Conservation (phyloP, 148 eudicot species). For the Silene latifolia region DNA sequence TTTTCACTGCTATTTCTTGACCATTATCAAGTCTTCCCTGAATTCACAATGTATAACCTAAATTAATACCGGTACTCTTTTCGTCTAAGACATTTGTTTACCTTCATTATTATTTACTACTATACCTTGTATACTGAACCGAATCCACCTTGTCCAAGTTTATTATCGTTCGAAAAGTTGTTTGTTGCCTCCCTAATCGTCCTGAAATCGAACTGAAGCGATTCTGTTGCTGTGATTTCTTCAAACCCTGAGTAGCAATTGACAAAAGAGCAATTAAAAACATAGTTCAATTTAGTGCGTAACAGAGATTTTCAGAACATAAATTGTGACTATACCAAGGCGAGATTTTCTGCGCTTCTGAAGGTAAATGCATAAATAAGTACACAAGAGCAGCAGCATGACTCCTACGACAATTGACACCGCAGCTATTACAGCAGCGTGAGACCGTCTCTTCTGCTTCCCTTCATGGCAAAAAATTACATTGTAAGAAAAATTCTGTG, state of each 20-base stretch:
- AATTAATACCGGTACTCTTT: not conserved
- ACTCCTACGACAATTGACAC: not conserved
- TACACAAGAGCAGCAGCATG: not conserved
- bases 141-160: conserved; percentile 34
- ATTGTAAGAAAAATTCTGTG: not conserved
- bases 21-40: conserved; percentile 30
- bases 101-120: too few relatives aligned
- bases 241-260: not conserved
- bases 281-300: too few relatives aligned
- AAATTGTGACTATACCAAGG: too few relatives aligned
- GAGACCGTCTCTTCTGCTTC: not conserved
- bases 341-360: not conserved
- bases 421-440: not conserved
- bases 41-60: not conserved
- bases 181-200: conserved; percentile 22
- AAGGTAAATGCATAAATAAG: not conserved
- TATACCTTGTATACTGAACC: not conserved
- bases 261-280: not conserved
- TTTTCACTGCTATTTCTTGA: conserved; percentile 32
- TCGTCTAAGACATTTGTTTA: too few relatives aligned
- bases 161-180: conserved; percentile 26
- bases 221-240: conserved; percentile 11
- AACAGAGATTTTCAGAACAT: too few relatives aligned
- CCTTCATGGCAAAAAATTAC: not conserved
- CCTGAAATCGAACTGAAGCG: not conserved